A percentile compares a stretch with the other conserved stretches of the same genome.
phyloP scores from a whole-genome alignment of 768 basidiomycete genomes.

The Podaxis sp. region DNA sequence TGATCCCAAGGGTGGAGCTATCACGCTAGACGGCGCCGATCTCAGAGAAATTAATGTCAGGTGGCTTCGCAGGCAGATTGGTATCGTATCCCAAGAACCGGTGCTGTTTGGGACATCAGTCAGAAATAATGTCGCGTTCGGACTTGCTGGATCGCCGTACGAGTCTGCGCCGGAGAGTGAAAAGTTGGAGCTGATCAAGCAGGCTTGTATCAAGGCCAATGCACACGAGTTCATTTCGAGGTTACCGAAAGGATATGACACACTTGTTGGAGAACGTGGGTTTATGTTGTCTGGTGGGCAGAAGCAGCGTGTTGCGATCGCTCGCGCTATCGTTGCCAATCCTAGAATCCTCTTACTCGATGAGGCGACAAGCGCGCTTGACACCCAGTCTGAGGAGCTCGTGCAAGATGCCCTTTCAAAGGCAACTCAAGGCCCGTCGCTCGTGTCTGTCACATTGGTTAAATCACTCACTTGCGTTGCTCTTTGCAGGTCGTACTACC shows the following conservation, averaged over 20 bases:
- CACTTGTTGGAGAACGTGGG: conserved; percentile 79
- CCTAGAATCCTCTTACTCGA: conserved; percentile 76
- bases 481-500: conserved; percentile 52
- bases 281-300: conserved; percentile 76
- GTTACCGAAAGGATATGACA: conserved; percentile 73
- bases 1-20: conserved; percentile 60
- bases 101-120: conserved; percentile 76
- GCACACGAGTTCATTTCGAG: conserved; percentile 75
- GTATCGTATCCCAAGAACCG: conserved; percentile 80
- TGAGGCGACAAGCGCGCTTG: conserved; percentile 77
- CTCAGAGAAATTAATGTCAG: conserved; percentile 66
- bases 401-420: conserved; percentile 84
- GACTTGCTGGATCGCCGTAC: conserved; percentile 64
- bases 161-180: conserved; percentile 64
- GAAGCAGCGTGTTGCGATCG: conserved; percentile 80
- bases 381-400: conserved; percentile 74
- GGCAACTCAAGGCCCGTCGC: conserved; percentile 52
- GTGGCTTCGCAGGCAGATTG: conserved; percentile 78
- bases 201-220: conserved; percentile 78
- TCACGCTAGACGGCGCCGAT: conserved; percentile 68
- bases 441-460: conserved; percentile 36
- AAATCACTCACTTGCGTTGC: conserved; percentile 26
- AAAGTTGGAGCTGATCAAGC: conserved; percentile 66
- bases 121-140: conserved; percentile 70
- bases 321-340: conserved; percentile 77